Evolutionary conservation across 1,139 yeast genomes (phyloP), one percentile per base, ranked within the genome.

Genomic region (Candida sp.): DNA sequence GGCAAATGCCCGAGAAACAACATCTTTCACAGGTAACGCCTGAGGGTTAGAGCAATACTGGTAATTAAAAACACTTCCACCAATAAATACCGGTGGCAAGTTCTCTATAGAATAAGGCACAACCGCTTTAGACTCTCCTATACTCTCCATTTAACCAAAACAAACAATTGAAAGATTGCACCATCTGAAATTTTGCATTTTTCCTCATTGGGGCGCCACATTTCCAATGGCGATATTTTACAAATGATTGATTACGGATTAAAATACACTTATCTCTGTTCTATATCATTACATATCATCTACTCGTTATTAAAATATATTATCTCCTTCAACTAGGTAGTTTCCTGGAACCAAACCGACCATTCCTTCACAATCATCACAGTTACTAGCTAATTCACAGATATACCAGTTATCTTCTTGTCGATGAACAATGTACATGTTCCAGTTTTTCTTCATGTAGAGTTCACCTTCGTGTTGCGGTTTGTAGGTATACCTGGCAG

Each of bases 361-460:
- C 48, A 53, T 45, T 3, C 78, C 79, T n/a, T 53, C 58, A 5
- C 53, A 51, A 23, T 75, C 74, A 8, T 77, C 78, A 23, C 79
- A 72, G 45, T 77, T 76, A n/a, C 62, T 61, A 6, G 79, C 71
- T 41, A 85, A 79, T 58, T 89, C 96, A 49, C 88, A 86, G 53
- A 84, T 83, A 84, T 86, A 89, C 96, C 97, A 89, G 32, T 90
- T 89, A 56, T 89, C 96, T 43, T 85, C 91, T 60, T 88, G 95
- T 70, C 77, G 84, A 52, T 81, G 81, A 23, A 87, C 64, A 11
- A 89, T 79, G 48, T 82, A 75, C 61, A 89, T 68, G n/a, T 80
- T 61, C 71, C 90, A 95, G 44, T 85, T 86, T 57, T 87, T 86
- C 45, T 77, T 75, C 71, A 89, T 88, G 15, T 75, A 67, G 8